Conservation (phyloP, 2,329 filamentous ascomycete species). For the Gyromitra esculenta region DNA sequence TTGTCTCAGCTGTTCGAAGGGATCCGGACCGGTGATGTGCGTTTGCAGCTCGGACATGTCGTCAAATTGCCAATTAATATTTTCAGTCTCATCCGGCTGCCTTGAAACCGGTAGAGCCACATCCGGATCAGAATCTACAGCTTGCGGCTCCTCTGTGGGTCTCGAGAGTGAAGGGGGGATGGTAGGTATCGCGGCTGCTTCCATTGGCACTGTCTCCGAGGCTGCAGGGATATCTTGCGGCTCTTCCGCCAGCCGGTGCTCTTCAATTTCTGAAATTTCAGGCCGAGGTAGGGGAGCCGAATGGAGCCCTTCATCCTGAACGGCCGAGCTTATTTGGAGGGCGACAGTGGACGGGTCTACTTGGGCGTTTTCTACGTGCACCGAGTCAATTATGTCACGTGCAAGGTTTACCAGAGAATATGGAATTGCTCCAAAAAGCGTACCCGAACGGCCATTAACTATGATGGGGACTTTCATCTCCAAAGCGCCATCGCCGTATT, state of each 20-base stretch:
- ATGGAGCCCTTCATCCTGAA: constrained; percentile 17
- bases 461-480: constrained; percentile 32
- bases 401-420: constrained; percentile 17
- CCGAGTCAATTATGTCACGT: constrained; percentile 40
- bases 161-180: not conserved
- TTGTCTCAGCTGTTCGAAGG: constrained; percentile 37
- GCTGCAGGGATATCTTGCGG: not conserved
- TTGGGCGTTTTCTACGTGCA: constrained; percentile 8
- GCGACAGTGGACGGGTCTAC: constrained; percentile 5
- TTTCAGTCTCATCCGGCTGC: not conserved
- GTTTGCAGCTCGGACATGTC: constrained; percentile 50
- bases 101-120: not conserved
- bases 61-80: constrained; percentile 55
- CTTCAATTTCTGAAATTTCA: not conserved
- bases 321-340: constrained; percentile 10
- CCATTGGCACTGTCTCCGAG: constrained; percentile 4
- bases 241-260: not conserved
- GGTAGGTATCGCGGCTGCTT: constrained; percentile 8
- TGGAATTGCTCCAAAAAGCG: constrained; percentile 28
- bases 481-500: constrained; percentile 13
- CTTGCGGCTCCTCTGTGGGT: constrained; percentile 16
- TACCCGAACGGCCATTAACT: constrained; percentile 16
- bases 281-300: constrained; percentile 19
- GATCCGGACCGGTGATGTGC: constrained; percentile 47
- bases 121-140: constrained; percentile 9